phyloP scores from a whole-genome alignment of 306 rosid species.

The Bauhinia variegata region DNA sequence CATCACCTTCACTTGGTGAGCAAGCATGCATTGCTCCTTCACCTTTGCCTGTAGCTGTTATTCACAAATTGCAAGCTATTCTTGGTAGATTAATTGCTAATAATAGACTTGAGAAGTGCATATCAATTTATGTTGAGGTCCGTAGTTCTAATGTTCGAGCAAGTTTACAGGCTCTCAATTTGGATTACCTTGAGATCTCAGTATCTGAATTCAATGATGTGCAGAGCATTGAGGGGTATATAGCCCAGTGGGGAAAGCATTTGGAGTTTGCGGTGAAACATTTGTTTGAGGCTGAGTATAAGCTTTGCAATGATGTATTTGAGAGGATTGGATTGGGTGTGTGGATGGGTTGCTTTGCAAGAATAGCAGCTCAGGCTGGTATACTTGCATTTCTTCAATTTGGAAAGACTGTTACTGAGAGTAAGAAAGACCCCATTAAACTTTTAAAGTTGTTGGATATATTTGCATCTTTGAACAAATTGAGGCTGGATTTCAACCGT shows the following conservation, averaged over 20 bases:
- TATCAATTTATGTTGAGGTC: constrained; percentile 81
- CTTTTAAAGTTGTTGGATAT: constrained; percentile 90
- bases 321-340: constrained; percentile 87
- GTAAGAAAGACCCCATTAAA: constrained; percentile 95
- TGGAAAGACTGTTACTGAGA: constrained; percentile 91
- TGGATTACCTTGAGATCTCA: constrained; percentile 94
- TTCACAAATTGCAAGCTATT: constrained; percentile 85
- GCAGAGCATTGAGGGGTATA: constrained; percentile 88
- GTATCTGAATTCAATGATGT: constrained; percentile 91
- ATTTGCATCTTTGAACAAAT: constrained; percentile 86
- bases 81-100: constrained; percentile 78
- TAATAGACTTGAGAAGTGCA: constrained; percentile 75
- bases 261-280: constrained; percentile 99
- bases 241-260: constrained; percentile 95
- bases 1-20: constrained; percentile 44
- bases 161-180: constrained; percentile 82
- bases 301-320: constrained; percentile 93
- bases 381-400: constrained; percentile 94
- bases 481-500: constrained; percentile 92
- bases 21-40: constrained; percentile 97
- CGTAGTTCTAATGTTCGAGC: constrained; percentile 92
- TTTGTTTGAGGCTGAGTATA: constrained; percentile 93
- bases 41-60: constrained; percentile 77
- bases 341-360: constrained; percentile 96
- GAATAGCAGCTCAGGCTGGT: constrained; percentile 96